Evolutionary conservation across 768 basidiomycete genomes (phyloP).

Genomic region (Lepiota venenata): DNA sequence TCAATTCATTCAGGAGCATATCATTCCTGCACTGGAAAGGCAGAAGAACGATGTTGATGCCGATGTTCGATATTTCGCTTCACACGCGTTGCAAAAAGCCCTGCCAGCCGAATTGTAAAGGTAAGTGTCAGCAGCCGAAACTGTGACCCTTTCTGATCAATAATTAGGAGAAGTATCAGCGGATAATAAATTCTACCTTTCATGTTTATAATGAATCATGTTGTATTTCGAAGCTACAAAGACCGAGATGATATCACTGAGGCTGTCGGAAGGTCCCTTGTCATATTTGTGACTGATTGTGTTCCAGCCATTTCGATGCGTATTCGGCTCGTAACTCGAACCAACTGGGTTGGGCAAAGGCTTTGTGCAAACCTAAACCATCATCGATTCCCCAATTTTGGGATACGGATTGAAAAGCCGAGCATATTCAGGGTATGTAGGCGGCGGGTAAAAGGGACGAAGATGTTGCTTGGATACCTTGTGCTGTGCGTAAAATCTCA

Average conservation of each 20-base stretch:
- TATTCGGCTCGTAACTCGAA: background rate
- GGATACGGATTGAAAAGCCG: too few relatives aligned
- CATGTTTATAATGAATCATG: background rate
- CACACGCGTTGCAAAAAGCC: slow-evolving; percentile 69
- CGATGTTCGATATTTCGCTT: slow-evolving; percentile 94
- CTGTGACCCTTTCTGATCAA: background rate
- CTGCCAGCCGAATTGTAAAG: slow-evolving; percentile 11
- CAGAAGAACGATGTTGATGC: slow-evolving; percentile 89
- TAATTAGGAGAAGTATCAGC: background rate
- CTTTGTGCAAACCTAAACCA: too few relatives aligned
- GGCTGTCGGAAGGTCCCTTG: background rate
- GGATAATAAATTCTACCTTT: slow-evolving; percentile 1
- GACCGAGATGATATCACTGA: background rate
- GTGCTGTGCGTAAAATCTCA: background rate
- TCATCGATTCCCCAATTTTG: too few relatives aligned
- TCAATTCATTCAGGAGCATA: slow-evolving; percentile 67
- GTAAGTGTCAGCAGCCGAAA: background rate
- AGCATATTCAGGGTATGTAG: too few relatives aligned
- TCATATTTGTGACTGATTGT: background rate
- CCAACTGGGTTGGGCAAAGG: too few relatives aligned
- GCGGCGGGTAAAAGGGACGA: too few relatives aligned
- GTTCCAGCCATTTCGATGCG: background rate
- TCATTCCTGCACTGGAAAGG: slow-evolving; percentile 82
- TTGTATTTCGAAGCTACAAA: background rate
- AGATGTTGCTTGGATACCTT: slow-evolving; percentile 2